phyloP scores from a whole-genome alignment of 331 rosid species.

The Malus hybrid region DNA sequence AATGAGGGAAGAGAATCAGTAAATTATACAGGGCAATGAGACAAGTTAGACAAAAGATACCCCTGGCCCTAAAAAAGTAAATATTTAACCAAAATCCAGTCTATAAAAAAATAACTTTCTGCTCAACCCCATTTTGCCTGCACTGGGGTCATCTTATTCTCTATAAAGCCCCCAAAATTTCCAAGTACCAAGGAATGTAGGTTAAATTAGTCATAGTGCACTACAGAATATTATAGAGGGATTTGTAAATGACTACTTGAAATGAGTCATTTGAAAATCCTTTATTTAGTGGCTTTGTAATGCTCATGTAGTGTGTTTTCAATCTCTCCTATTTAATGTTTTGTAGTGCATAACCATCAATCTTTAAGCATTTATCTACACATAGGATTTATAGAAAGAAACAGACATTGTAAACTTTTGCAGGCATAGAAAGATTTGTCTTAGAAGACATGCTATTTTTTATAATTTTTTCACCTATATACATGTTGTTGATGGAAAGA shows the following conservation, averaged over 20 bases:
- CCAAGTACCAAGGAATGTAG: not conserved
- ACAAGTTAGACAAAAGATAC: not conserved
- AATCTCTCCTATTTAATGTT: not conserved
- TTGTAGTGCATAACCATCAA: not conserved
- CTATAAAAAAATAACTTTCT: not conserved
- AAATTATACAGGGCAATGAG: not conserved
- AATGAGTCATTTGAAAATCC: not conserved
- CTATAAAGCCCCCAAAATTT: not conserved
- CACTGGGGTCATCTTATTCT: not conserved
- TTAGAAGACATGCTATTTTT: not conserved
- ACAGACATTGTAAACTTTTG: not conserved
- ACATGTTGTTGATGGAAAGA: constrained; percentile 68
- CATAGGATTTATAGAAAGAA: too few species aligned
- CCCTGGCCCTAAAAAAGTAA: not conserved
- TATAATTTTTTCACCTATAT: constrained; percentile 50
- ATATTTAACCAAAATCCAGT: too few species aligned
- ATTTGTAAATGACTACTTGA: not conserved
- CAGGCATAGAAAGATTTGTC: not conserved
- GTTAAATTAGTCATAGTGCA: not conserved
- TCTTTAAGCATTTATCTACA: too few species aligned
- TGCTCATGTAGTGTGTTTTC: not conserved
- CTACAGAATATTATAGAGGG: not conserved
- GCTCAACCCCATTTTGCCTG: not conserved
- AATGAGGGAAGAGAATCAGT: not conserved
- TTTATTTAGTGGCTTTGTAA: not conserved